Evolutionary conservation across 2,329 filamentous ascomycete genomes (phyloP), one percentile per base, ranked within the genome.

Genomic region (Teratosphaeria nubilosa): DNA sequence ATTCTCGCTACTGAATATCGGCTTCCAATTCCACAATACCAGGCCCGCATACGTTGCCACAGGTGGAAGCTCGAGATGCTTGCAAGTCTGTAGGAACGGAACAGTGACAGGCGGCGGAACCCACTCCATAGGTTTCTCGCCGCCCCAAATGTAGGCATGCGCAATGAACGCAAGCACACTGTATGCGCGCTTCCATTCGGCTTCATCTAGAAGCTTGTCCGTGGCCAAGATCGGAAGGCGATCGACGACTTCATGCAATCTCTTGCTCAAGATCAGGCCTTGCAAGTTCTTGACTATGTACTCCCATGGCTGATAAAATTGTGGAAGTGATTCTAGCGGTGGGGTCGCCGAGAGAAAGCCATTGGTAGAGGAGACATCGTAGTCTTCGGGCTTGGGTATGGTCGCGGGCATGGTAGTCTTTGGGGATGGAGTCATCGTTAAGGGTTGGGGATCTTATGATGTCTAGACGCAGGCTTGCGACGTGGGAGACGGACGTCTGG

Each of bases 251-350:
- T 85, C 82, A 52, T 90, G 86, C 62, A 99, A 79, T 60, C 91
- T 86, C 72, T 87, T 90, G 74, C 86, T 95, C 58, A 96, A 81
- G 55, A 97, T 85, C 60, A 97, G 78, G 13, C 86, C 85, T 75
- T 96, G 94, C 31, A 99, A 80, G 69, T 96, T 96, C 65, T 86
- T 82, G 34, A 87, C 83, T 54, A 96, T 82, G 52, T 87, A 83
- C 76, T 99, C 94, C 94, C 94, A 99, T 70, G 90, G 90, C 73
- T 88, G 86, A 75, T 97, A 99, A 78, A 96, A 97, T 2, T 87
- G 83, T 69, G 96, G 88, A 14, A 99, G 84, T 57, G 83, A 78
- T 61, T 89, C 85, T 62, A 97, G 79, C 50, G 94, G 94, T 37
- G 88, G 76, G 63, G 90, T 85, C 62, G 88, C 80, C 1, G 94